A percentile compares a stretch with the other conserved stretches of the same genome.
These are phyloP conservation scores for Gossypium armourianum DNA, from an alignment of 441 rosid species.

Conservation along the genomic window DNA sequence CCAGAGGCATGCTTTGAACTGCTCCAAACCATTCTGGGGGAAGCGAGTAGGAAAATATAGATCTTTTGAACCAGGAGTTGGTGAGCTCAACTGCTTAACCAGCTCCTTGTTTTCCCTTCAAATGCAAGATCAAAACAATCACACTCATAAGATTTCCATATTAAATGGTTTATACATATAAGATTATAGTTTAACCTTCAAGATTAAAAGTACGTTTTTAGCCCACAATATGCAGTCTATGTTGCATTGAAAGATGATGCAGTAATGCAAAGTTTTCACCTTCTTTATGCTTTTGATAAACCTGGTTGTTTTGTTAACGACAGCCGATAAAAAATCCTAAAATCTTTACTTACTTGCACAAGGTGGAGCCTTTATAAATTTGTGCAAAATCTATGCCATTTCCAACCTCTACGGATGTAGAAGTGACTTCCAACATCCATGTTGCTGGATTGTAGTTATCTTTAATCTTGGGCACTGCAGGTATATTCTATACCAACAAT, in stretches of 20 bases:
- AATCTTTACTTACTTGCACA: constrained; percentile 18
- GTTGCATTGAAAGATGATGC: no score
- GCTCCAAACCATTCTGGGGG: constrained; percentile 36
- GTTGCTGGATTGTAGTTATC: constrained; percentile 53
- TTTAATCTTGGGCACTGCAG: constrained; percentile 44
- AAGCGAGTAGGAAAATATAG: constrained; percentile 36
- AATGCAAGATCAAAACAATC: background rate
- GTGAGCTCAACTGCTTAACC: constrained; percentile 29
- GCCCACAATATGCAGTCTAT: no score
- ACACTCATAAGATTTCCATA: background rate
- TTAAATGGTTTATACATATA: background rate
- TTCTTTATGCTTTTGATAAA: background rate
- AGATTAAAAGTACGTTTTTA: background rate
- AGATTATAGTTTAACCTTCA: background rate
- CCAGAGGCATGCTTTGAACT: constrained; percentile 53
- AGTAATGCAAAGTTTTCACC: background rate
- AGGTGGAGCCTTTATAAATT: constrained; percentile 28
- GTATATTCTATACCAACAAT: constrained; percentile 21
- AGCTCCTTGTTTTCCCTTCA: constrained; percentile 32
- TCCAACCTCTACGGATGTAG: constrained; percentile 35
- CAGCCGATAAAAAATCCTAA: background rate
- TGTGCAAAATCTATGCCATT: constrained; percentile 40
- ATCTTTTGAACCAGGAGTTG: constrained; percentile 34
- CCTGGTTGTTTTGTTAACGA: background rate
- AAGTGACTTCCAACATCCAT: constrained; percentile 55